Evolutionary conservation across 139 green algal genomes (phyloP), one percentile per base, ranked within the genome.

Genomic region (Deuterostichococcus epilithicus): DNA sequence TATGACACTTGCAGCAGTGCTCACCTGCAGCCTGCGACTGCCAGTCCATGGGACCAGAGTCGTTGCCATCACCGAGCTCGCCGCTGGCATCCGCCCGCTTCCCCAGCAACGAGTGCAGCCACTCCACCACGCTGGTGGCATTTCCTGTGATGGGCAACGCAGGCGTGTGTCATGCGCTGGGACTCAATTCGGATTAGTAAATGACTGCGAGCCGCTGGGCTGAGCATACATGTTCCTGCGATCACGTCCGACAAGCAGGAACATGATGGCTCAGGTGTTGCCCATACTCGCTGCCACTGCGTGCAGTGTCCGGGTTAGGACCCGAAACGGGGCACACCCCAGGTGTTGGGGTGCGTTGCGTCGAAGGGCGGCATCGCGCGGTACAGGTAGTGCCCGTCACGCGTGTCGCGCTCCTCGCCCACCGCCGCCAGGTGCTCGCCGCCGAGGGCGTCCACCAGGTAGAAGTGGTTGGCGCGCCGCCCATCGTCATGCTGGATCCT

Each of bases 311-410:
- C n/a, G n/a, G n/a, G n/a, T n/a, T n/a, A n/a, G n/a, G n/a, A n/a
- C n/a, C n/a, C 8, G 52, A n/a, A 5, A 20, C 10, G 26, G 52
- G 5, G 13, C 52, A 3, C 52, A 63, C 52, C 52, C 52, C 52
- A 63, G 52, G 26, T 63, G 52, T 13, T 20, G 28, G 72, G 70
- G n/a, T 70, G 65, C 37, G 59, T 28, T 8, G 23, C 39, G 0
- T 67, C 44, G 28, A 82, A 67, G 34, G 72, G 38, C 44, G 28
- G 25, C 34, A 66, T 52, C 2, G 78, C 71, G 30, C 32, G 33
- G 69, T 89, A 90, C 59, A 68, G 63, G 79, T 90, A 90, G 76
- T 90, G 86, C 26, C 86, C 86, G 37, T 90, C 86, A 22, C 81
- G 66, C 37, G 81, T 85, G 15, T 89, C 84, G 45, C 85, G 81